A percentile compares a stretch with the other conserved stretches of the same genome.
Evolutionary conservation across 1,139 yeast species (phyloP).

Genomic region (Pichia sp.): DNA sequence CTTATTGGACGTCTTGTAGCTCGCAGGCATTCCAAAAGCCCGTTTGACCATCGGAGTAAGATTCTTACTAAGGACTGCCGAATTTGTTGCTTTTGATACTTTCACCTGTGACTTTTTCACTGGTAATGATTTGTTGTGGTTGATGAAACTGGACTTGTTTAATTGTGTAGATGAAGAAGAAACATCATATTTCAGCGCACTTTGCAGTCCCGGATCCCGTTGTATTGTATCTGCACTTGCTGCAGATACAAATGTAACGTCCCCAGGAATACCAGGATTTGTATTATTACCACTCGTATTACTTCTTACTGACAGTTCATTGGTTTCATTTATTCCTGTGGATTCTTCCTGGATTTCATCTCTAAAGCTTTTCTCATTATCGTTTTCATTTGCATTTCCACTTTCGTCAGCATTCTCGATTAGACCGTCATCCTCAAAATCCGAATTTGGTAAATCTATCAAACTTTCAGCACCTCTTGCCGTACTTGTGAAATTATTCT

Average conservation of each 20-base stretch:
- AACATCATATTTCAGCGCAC: constrained; percentile 37
- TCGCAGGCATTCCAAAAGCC: constrained; percentile 15
- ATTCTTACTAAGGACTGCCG: neutral
- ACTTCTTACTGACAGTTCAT: neutral
- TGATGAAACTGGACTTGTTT: constrained; percentile 41
- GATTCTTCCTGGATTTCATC: neutral
- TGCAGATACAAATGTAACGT: constrained; percentile 51
- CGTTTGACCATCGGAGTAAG: constrained; percentile 19
- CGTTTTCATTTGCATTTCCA: neutral
- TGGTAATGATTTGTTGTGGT: constrained; percentile 55
- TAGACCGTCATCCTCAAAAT: neutral
- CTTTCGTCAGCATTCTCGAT: no score
- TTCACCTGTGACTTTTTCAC: constrained; percentile 35
- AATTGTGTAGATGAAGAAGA: constrained; percentile 46
- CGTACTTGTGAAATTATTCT: neutral
- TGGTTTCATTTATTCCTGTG: neutral
- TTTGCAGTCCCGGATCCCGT: constrained; percentile 35
- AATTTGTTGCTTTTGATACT: neutral
- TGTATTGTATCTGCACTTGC: constrained; percentile 49
- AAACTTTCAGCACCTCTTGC: neutral
- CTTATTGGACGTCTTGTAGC: constrained; percentile 18
- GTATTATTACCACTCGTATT: neutral
- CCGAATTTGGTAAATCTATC: constrained; percentile 15
- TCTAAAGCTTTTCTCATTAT: neutral
- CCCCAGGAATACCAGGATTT: constrained; percentile 18